Conservation (phyloP, 805 yeast species). For the Spathaspora boniae region DNA sequence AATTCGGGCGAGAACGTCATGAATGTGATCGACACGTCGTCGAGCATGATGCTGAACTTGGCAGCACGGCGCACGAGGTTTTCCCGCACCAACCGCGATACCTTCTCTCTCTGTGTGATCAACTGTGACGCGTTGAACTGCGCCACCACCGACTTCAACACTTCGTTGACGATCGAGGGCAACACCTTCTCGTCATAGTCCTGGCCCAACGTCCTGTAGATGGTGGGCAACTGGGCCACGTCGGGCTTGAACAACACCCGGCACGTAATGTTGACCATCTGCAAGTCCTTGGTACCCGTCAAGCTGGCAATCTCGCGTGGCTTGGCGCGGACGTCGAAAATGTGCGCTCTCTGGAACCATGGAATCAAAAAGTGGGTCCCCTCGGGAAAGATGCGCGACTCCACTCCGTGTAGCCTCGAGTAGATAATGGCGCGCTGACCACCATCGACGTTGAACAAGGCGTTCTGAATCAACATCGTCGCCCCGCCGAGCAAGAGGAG, state of each 20-base stretch:
- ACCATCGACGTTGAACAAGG: slow-evolving; percentile 78
- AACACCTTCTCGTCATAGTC: slow-evolving; percentile 97
- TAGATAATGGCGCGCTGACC: slow-evolving; percentile 97
- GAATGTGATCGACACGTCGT: slow-evolving; percentile 93
- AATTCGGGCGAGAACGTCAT: slow-evolving; percentile 99
- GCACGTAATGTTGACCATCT: slow-evolving; percentile 99
- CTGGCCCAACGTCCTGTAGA: slow-evolving; percentile 87
- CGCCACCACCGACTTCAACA: slow-evolving; percentile 92
- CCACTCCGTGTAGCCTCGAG: slow-evolving; percentile 82
- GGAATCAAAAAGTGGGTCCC: slow-evolving; percentile 95
- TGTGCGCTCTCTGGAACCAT: slow-evolving; percentile 89
- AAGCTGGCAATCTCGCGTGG: slow-evolving; percentile 94
- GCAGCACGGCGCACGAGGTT: slow-evolving; percentile 87
- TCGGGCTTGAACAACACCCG: slow-evolving; percentile 93
- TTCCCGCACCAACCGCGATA: slow-evolving; percentile 86
- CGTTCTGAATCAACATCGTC: slow-evolving; percentile 39
- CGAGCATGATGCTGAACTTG: slow-evolving; percentile 81
- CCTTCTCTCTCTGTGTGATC: slow-evolving; percentile 98
- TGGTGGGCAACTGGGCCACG: slow-evolving; percentile 69
- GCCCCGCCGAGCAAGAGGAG: slow-evolving; percentile 38
- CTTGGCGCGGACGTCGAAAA: slow-evolving; percentile 94
- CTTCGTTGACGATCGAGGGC: slow-evolving; percentile 98
- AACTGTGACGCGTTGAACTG: slow-evolving; percentile 98
- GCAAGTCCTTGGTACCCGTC: slow-evolving; percentile 97
- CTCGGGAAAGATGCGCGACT: slow-evolving; percentile 77